Evolutionary conservation across 2,329 filamentous ascomycete species (phyloP).

Genomic region (Metarhizium album): DNA sequence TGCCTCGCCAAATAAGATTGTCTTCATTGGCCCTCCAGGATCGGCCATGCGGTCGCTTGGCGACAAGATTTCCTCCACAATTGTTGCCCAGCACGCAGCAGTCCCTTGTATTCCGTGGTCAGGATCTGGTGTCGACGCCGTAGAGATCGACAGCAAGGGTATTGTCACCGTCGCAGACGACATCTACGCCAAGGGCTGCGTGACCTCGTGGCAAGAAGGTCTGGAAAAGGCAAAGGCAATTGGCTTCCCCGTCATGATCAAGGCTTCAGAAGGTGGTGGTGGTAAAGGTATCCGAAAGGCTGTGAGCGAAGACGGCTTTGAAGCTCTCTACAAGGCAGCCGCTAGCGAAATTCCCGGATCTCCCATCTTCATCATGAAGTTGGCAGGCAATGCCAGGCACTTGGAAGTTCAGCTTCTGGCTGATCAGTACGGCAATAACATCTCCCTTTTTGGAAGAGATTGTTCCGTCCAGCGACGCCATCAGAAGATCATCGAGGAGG

Average conservation of each 20-base stretch:
- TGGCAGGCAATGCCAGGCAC: constrained; percentile 91
- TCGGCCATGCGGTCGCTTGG: constrained; percentile 98
- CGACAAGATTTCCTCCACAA: constrained; percentile 99
- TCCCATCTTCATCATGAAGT: constrained; percentile 99
- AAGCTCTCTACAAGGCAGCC: constrained; percentile 83
- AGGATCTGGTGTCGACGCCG: constrained; percentile 77
- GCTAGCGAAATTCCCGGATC: constrained; percentile 97
- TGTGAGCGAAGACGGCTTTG: constrained; percentile 71
- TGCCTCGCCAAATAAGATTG: constrained; percentile 94
- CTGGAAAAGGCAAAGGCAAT: constrained; percentile 78
- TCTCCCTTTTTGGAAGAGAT: constrained; percentile 96
- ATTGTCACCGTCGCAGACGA: constrained; percentile 88
- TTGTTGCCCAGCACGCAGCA: constrained; percentile 91
- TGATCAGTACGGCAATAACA: constrained; percentile 99
- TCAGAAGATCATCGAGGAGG: constrained; percentile 99
- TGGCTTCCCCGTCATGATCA: constrained; percentile 99
- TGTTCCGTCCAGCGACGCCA: constrained; percentile 97
- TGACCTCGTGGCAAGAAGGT: constrained; percentile 81
- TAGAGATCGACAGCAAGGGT: constrained; percentile 65
- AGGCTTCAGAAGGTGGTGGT: constrained; percentile 98
- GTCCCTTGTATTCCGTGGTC: constrained; percentile 99
- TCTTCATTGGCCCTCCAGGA: constrained; percentile 96
- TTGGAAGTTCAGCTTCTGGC: constrained; percentile 94
- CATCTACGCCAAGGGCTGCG: constrained; percentile 83
- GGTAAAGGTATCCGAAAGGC: constrained; percentile 99